Conservation (phyloP, 2,329 filamentous ascomycete genomes). For the Sphaerostilbella broomeana region DNA sequence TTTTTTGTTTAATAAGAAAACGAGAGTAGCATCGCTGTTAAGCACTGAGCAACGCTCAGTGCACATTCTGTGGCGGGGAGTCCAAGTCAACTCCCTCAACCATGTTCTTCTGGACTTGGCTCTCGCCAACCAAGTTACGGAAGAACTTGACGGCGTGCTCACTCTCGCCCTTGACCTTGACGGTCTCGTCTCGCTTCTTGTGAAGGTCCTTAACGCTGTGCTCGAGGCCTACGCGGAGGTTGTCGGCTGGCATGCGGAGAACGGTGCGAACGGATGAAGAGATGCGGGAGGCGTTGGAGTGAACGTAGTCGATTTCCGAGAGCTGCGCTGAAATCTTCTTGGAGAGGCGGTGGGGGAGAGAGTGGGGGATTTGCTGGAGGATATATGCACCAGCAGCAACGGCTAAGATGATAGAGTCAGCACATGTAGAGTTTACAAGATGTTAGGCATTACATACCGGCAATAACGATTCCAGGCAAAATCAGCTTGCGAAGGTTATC, state of each 20-base stretch:
- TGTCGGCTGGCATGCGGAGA: conserved; percentile 78
- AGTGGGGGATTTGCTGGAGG: conserved; percentile 78
- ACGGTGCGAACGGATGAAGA: conserved; percentile 81
- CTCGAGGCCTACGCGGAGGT: conserved; percentile 75
- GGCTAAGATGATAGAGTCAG: conserved; percentile 41
- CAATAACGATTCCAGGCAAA: conserved; percentile 70
- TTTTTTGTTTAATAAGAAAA: no score
- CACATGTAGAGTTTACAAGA: neutral
- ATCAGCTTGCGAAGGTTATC: conserved; percentile 76
- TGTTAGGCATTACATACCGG: conserved; percentile 53
- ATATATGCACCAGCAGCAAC: conserved; percentile 72
- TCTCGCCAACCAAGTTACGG: conserved; percentile 68
- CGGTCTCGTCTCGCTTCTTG: conserved; percentile 71
- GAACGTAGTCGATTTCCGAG: conserved; percentile 80
- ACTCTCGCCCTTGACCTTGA: conserved; percentile 74
- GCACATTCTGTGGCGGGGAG: conserved; percentile 22
- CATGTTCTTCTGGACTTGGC: conserved; percentile 42
- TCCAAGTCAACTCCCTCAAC: conserved; percentile 52
- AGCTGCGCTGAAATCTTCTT: conserved; percentile 80
- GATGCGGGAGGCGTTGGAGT: conserved; percentile 80
- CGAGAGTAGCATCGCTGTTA: no score
- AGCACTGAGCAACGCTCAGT: conserved; percentile 16
- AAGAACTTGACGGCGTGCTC: conserved; percentile 89
- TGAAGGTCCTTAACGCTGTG: conserved; percentile 79
- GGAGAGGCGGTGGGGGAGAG: conserved; percentile 77